Base-by-base conservation (phyloP, 306 rosid genomes). In the Quercus cerris region DNA sequence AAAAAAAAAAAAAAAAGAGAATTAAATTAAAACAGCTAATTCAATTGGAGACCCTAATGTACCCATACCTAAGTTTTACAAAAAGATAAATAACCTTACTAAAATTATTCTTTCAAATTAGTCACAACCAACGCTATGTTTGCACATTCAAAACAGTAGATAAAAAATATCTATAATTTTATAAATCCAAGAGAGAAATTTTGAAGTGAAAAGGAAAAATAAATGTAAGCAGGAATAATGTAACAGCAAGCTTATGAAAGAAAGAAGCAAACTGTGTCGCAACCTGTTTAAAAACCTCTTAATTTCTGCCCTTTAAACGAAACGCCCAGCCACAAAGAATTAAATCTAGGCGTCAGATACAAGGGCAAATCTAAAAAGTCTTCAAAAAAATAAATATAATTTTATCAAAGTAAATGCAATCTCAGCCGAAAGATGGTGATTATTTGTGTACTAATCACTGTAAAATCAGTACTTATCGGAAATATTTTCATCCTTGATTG, bases 371-470 rank as follows among this genome's bases (percentile, higher is more conserved):
- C 0, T 31, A 31, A 5, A 6, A 22, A 61, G 6, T 20, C 23
- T 62, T 27, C 0, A 38, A 38, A 38, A 38, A 1, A 6, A 35
- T 23, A 23, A 0, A 31, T 31, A 1, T 33, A 33, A 1, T 10
- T 12, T 49, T 12, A 49, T 12, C 17, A 12, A 49, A 49, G 54
- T 49, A 49, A 41, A 41, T 62, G 69, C 69, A 62, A 62, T 62
- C 69, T 62, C 69, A 62, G 69, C 30, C 31, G 69, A 62, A 22
- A 62, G 31, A 62, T 22, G 69, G 69, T 62, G 33, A 25, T 49
- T 49, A 10, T 25, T 62, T 11, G 3, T 22, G 25, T 23, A 22
- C 0, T 49, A 62, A 62, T 62, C 69, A 62, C 38, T 62, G 35
- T 17, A 13, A 27, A 8, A 61, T 20, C 17, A 9, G 33, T 15